phyloP scores from a whole-genome alignment of 257 asterid genomes.

The Solanum dulcamara region DNA sequence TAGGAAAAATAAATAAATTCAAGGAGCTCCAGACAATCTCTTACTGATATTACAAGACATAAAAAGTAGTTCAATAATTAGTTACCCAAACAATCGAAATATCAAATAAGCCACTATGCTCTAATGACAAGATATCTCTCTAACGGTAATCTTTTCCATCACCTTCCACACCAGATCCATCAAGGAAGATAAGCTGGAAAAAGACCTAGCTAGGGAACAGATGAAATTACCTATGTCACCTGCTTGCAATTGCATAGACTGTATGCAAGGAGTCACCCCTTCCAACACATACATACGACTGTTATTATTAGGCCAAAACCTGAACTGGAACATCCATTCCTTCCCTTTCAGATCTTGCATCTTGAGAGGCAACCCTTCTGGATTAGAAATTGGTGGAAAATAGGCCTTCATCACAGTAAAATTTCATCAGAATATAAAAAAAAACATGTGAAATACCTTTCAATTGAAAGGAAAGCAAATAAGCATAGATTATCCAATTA shows the following conservation, averaged over 20 bases:
- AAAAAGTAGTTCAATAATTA: constrained; percentile 3
- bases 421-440: constrained; percentile 4
- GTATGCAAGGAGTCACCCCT: constrained; percentile 97
- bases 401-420: constrained; percentile 51
- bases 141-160: not conserved
- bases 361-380: constrained; percentile 82
- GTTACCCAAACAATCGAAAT: not conserved
- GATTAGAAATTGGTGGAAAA: constrained; percentile 73
- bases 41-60: constrained; percentile 14
- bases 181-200: not conserved
- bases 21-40: not conserved
- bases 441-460: not conserved
- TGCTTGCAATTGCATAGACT: constrained; percentile 88
- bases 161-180: not conserved
- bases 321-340: constrained; percentile 89
- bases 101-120: not conserved
- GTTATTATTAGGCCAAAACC: constrained; percentile 96
- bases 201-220: not conserved
- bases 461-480: not conserved
- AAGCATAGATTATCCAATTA: not conserved
- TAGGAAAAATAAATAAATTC: not conserved
- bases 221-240: constrained; percentile 84
- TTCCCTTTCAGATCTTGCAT: constrained; percentile 77
- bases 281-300: constrained; percentile 99
- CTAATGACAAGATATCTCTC: not conserved